Evolutionary conservation across 2,329 filamentous ascomycete genomes (phyloP).

Genomic region (Paraphoma chrysanthemicola): DNA sequence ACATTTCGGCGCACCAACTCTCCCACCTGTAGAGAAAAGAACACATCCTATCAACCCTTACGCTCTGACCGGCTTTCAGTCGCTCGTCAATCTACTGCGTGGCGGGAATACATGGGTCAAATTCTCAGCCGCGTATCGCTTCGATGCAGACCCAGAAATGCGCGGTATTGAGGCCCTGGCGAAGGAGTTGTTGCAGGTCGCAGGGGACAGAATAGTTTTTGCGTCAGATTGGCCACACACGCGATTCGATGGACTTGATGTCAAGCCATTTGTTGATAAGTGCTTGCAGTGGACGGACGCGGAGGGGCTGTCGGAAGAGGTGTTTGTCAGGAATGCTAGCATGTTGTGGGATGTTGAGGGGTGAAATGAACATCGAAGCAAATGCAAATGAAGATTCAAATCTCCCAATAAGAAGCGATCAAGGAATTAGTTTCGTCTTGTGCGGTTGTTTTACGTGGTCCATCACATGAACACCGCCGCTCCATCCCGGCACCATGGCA

Average conservation of each 20-base stretch:
- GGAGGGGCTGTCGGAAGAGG: constrained; percentile 52
- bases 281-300: constrained; percentile 61
- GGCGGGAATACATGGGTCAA: constrained; percentile 63
- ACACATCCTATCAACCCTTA: constrained; percentile 45
- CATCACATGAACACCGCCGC: too few species aligned
- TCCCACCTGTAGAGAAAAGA: constrained; percentile 28
- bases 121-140: constrained; percentile 65
- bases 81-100: constrained; percentile 57
- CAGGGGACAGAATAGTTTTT: constrained; percentile 59
- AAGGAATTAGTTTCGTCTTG: too few species aligned
- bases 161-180: constrained; percentile 58
- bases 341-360: constrained; percentile 52
- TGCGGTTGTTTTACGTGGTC: too few species aligned
- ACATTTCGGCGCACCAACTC: constrained; percentile 62
- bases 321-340: constrained; percentile 65
- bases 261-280: constrained; percentile 61
- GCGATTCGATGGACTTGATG: constrained; percentile 64
- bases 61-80: constrained; percentile 56
- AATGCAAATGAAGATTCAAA: too few species aligned
- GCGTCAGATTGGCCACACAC: constrained; percentile 72
- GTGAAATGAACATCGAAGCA: neutral
- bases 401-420: too few species aligned
- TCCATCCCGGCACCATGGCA: too few species aligned
- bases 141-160: constrained; percentile 55
- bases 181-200: constrained; percentile 49